These are phyloP conservation scores for Cercospora brassicicola DNA, from an alignment of 2,329 filamentous ascomycete species.

Conservation along the genomic window DNA sequence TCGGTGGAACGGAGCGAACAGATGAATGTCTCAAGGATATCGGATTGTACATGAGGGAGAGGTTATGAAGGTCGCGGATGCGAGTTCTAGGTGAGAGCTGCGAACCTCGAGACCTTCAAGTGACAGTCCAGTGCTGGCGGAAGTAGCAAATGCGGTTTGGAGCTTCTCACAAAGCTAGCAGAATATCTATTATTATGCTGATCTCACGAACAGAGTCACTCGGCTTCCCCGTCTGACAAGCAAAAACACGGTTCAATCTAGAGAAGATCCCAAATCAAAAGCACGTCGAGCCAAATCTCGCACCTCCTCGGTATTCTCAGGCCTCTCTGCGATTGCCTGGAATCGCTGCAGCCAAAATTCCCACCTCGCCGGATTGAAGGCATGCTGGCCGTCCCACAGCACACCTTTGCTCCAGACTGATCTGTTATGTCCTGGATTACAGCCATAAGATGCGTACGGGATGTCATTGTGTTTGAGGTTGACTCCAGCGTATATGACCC, in stretches of 20 bases:
- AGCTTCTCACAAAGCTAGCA: neutral
- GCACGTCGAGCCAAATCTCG: neutral
- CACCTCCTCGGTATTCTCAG: neutral
- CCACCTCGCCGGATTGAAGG: conserved; percentile 2
- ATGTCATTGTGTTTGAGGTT: too few relatives aligned
- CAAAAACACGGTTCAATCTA: neutral
- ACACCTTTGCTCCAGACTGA: neutral
- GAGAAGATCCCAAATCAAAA: neutral
- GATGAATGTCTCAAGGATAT: conserved; percentile 45
- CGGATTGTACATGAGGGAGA: conserved; percentile 41
- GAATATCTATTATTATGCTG: neutral
- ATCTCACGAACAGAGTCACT: too few relatives aligned
- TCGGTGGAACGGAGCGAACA: conserved; percentile 38
- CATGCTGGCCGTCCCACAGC: neutral
- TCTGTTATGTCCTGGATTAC: too few relatives aligned
- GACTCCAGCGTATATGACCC: too few relatives aligned
- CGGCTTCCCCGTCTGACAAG: too few relatives aligned
- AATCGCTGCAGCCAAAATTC: conserved; percentile 2
- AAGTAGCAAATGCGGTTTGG: too few relatives aligned
- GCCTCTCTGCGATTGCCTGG: neutral
- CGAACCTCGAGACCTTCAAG: too few relatives aligned
- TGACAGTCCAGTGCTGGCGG: too few relatives aligned
- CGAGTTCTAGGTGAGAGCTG: neutral
- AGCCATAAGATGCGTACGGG: too few relatives aligned
- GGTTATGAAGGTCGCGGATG: conserved; percentile 19